phyloP scores from a whole-genome alignment of 371 early-diverging fungal species.

The Hamiltosporidium tvaerminnensis region DNA sequence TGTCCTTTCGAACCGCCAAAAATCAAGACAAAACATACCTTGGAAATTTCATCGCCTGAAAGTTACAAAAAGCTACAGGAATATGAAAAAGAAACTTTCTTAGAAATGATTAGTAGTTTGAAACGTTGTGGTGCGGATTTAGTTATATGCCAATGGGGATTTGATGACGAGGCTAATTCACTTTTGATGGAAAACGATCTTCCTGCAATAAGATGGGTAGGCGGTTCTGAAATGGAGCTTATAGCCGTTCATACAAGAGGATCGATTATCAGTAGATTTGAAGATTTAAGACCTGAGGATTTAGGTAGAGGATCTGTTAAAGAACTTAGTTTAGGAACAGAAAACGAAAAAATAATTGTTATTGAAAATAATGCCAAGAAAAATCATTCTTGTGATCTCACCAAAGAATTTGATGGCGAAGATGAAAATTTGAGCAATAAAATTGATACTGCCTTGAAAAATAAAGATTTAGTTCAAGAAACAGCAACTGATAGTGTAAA shows the following conservation, averaged over 20 bases:
- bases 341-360: conserved; percentile 87
- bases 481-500: conserved; percentile 65
- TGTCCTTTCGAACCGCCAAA: conserved; percentile 99
- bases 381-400: not conserved
- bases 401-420: not conserved
- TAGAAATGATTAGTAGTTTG: conserved; percentile 81
- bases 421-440: too few species aligned
- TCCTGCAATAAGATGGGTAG: conserved; percentile 99
- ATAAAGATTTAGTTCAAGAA: not conserved
- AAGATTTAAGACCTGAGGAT: conserved; percentile 72
- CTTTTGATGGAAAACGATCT: conserved; percentile 84
- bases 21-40: conserved; percentile 98
- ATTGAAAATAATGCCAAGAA: conserved; percentile 58
- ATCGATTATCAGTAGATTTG: conserved; percentile 93
- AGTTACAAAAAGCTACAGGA: conserved; percentile 81
- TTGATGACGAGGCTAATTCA: conserved; percentile 99
- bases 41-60: conserved; percentile 84
- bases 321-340: conserved; percentile 84
- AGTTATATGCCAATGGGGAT: conserved; percentile 99
- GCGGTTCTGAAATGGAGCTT: conserved; percentile 86
- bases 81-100: conserved; percentile 85
- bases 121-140: conserved; percentile 89
- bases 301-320: conserved; percentile 85
- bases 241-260: conserved; percentile 96
- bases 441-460: too few species aligned